Evolutionary conservation across 306 rosid genomes (phyloP).

Genomic region (Vigna mungo): DNA sequence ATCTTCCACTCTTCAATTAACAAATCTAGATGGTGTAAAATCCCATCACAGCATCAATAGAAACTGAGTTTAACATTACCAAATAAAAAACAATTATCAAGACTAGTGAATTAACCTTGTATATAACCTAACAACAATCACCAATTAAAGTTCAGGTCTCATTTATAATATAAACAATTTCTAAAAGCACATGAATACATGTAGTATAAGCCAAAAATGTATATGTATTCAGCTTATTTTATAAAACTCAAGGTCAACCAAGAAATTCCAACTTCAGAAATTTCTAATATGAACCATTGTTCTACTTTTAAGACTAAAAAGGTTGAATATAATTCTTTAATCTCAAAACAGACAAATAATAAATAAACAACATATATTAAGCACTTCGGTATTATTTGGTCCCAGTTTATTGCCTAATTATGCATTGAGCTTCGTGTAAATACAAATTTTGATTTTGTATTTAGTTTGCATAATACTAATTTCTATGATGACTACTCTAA

Average conservation of each 20-base stretch:
- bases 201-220: background rate
- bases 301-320: background rate
- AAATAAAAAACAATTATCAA: background rate
- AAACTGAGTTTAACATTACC: background rate
- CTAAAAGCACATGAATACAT: background rate
- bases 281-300: background rate
- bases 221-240: background rate
- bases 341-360: background rate
- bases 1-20: constrained; percentile 28
- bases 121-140: background rate
- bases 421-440: background rate
- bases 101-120: constrained; percentile 3
- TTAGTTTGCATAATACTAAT: background rate
- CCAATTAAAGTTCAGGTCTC: background rate
- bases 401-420: background rate
- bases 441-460: background rate
- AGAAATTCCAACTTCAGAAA: background rate
- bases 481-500: background rate
- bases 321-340: background rate
- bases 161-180: background rate
- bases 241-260: background rate
- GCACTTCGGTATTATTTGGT: background rate
- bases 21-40: constrained; percentile 7
- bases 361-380: background rate
- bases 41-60: constrained; percentile 12